Conservation (phyloP, 23 red algal genomes). For the Agarophyton chilense region DNA sequence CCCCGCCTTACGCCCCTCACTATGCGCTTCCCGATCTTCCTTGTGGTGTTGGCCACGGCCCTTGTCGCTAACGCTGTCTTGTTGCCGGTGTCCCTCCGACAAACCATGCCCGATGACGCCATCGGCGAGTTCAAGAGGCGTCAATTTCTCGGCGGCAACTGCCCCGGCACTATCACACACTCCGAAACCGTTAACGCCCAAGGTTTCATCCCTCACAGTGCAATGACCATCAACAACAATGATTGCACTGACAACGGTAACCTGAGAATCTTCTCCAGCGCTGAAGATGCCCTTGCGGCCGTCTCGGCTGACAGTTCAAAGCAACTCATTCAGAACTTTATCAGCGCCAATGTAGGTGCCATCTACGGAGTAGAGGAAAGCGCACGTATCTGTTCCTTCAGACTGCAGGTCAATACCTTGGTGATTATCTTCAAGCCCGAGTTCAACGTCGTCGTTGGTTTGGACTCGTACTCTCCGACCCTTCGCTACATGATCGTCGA, state of each 20-base stretch:
- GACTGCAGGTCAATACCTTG: neutral
- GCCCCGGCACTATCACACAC: neutral
- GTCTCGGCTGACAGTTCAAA: neutral
- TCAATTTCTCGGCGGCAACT: neutral
- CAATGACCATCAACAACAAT: neutral
- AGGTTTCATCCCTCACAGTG: neutral
- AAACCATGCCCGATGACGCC: slow-evolving; percentile 12
- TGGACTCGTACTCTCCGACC: neutral
- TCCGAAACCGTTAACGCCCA: neutral
- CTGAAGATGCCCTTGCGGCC: neutral
- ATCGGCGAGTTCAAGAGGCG: neutral
- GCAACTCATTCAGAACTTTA: neutral
- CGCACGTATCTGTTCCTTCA: neutral
- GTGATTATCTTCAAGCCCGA: slow-evolving; percentile 15
- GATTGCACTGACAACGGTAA: neutral
- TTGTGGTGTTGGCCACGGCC: neutral
- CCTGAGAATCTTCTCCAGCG: neutral
- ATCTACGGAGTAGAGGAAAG: neutral
- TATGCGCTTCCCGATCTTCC: neutral
- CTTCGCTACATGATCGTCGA: slow-evolving; percentile 20
- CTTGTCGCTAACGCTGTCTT: neutral
- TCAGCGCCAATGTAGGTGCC: neutral
- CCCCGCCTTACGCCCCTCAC: neutral
- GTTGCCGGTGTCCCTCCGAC: neutral
- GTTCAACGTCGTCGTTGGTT: neutral